Conservation (phyloP, 495 filamentous ascomycete species). For the Penicillium dipodomyicola region DNA sequence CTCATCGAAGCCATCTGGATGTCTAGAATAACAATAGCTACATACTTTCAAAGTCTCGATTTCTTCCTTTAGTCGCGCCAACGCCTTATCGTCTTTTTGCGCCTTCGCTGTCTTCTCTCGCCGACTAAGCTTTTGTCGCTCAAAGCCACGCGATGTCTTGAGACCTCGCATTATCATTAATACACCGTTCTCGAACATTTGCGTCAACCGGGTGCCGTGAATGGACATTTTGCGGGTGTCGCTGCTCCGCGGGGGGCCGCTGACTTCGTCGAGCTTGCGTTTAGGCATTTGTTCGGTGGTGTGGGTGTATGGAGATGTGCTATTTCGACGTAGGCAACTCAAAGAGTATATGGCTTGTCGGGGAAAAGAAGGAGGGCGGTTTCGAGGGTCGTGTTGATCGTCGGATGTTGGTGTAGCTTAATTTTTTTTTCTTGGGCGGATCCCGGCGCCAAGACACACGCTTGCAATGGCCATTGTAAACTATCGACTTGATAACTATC, state of each 20-base stretch:
- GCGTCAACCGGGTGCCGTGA: constrained; percentile 43
- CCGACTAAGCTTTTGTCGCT: constrained; percentile 82
- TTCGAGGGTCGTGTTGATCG: constrained; percentile 4
- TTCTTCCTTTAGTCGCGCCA: constrained; percentile 67
- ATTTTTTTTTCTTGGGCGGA: constrained; percentile 27
- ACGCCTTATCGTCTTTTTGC: constrained; percentile 37
- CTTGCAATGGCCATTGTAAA: constrained; percentile 14
- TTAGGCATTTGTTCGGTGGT: constrained; percentile 44
- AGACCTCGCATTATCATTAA: constrained; percentile 64
- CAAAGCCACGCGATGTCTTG: constrained; percentile 80
- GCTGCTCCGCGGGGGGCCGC: constrained; percentile 18
- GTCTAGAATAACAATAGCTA: not conserved
- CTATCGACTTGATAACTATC: not conserved
- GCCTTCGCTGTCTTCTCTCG: constrained; percentile 64
- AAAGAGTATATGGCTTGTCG: not conserved
- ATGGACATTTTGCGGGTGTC: constrained; percentile 32
- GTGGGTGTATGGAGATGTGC: not conserved
- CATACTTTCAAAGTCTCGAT: constrained; percentile 71
- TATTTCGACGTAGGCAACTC: not conserved
- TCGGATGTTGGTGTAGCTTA: constrained; percentile 13
- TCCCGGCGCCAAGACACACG: constrained; percentile 23
- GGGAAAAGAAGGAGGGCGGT: not conserved
- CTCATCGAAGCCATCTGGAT: not conserved
- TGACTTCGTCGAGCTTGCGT: constrained; percentile 45
- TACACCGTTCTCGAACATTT: constrained; percentile 57